phyloP scores from a whole-genome alignment of 306 rosid species.

The Alnus glutinosa region DNA sequence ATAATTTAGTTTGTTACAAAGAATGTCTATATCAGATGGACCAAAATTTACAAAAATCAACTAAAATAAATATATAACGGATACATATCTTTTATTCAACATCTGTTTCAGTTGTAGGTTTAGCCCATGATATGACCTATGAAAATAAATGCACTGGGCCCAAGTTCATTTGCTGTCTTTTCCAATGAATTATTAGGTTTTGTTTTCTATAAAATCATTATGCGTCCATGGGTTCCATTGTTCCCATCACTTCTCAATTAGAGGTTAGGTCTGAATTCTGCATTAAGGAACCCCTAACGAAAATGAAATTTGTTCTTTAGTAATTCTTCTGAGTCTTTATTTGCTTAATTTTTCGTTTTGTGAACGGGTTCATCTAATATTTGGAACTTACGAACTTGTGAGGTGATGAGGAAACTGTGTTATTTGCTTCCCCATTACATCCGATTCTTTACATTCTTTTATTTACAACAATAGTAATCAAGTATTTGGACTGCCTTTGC shows the following conservation, averaged over 20 bases:
- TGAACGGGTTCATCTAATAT: neutral
- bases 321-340: neutral
- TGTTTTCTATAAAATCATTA: neutral
- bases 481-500: conserved; percentile 33
- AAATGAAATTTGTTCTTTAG: neutral
- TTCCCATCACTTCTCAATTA: neutral
- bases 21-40: neutral
- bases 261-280: neutral
- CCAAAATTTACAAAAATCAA: neutral
- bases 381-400: neutral
- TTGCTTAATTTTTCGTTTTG: neutral
- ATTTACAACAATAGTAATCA: neutral
- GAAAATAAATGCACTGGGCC: neutral
- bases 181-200: neutral
- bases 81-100: neutral
- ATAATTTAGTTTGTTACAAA: neutral
- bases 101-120: neutral
- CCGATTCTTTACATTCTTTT: neutral
- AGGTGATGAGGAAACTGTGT: neutral
- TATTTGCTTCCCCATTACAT: neutral
- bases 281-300: neutral
- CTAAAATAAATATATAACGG: neutral
- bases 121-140: neutral
- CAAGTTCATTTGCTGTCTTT: neutral
- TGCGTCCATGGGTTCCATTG: neutral